Base-by-base conservation (phyloP, 108 stramenopile species). In the Fragilaria radians region DNA sequence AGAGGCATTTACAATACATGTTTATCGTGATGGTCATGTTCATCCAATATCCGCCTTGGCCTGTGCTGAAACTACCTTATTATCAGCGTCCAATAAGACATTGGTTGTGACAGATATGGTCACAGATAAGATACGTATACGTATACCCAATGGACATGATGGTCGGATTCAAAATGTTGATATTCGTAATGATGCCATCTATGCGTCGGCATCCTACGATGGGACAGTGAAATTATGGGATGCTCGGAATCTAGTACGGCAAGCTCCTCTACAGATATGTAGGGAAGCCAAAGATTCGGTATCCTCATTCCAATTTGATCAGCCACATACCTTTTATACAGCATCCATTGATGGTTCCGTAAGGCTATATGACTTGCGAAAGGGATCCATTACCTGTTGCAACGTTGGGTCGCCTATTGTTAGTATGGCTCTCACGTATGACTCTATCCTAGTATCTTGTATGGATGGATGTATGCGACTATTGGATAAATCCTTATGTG, bases 241-340 rank as follows among this genome's bases (percentile, higher is more conserved):
- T 73, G 83, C 70, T 23, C 58, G 85, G 9, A 73, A 67, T 48
- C 42, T 56, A 33, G 50, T 46, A 29, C 74, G 67, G 46, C 48
- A 79, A 29, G 73, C 68, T 24, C 85, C 91, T 18, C 63, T 92
- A 29, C 83, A 86, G 67, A 71, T 78, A 46, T 63, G 88, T 22
- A 68, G 71, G 3, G 85, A 92, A 31, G 91, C 91, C 29, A 85
- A 79, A 30, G 91, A 92, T 74, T 82, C 86, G 0, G 83, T 92
- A 1, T 80, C 81, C 23, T 74, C 72, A 58, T 72, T 92, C 1
- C 61, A 74, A 46, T 57, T 81, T 14, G 61, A 48, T 14, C 66
- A 67, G 28, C 21, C 56, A 51, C 52, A 62, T 23, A 33, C 18
- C 28, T 3, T 2, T n/a, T 28, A 33, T 32, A 86, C 86, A 19